Evolutionary conservation across 2,329 filamentous ascomycete genomes (phyloP).

Genomic region (Ascochyta pisi): DNA sequence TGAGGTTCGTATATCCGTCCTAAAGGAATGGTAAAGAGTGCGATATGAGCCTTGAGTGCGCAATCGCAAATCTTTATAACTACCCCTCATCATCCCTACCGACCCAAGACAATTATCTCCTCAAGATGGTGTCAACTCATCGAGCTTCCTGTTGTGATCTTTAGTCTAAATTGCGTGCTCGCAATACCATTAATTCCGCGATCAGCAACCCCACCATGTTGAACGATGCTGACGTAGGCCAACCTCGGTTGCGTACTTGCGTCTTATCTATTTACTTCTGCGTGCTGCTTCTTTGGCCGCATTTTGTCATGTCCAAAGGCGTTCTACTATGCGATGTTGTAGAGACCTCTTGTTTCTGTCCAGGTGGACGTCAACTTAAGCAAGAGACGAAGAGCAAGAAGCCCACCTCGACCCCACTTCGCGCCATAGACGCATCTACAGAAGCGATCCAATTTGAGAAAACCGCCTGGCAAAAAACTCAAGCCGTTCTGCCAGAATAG

Average conservation of each 20-base stretch:
- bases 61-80: conserved; percentile 23
- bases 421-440: conserved; percentile 13
- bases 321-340: neutral
- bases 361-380: conserved; percentile 11
- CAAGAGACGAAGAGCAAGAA: conserved; percentile 8
- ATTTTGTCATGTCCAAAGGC: neutral
- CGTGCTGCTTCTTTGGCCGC: neutral
- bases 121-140: conserved; percentile 23
- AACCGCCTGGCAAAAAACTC: neutral
- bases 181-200: conserved; percentile 18
- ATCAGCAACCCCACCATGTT: conserved; percentile 19
- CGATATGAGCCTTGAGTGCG: neutral
- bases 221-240: conserved; percentile 14
- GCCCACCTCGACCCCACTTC: conserved; percentile 11
- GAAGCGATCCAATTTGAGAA: neutral
- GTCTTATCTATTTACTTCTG: neutral
- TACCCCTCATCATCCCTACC: conserved; percentile 19
- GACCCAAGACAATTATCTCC: conserved; percentile 20
- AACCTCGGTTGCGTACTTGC: conserved; percentile 13
- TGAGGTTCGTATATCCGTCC: neutral
- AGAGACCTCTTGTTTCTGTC: neutral
- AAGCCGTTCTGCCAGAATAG: neutral
- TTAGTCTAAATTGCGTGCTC: conserved; percentile 43
- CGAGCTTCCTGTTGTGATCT: conserved; percentile 33
- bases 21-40: conserved; percentile 6